Evolutionary conservation across 805 yeast species (phyloP).

Genomic region (Metschnikowia baotianmanensis): DNA sequence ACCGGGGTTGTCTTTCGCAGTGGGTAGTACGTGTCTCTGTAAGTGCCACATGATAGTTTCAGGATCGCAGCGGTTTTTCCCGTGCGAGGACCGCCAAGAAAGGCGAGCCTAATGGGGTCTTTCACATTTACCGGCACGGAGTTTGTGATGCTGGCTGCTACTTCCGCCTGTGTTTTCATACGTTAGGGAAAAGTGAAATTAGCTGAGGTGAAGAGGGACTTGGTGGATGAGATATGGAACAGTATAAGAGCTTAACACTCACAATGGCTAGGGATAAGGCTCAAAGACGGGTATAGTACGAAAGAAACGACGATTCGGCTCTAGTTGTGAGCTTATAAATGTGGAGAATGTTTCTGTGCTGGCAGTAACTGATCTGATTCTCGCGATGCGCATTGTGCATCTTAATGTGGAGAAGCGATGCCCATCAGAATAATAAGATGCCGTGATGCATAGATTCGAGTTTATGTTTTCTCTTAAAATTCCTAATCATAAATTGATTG

Average conservation of each 20-base stretch:
- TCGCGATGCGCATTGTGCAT: no score
- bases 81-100: slow-evolving; percentile 55
- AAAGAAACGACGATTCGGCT: neutral
- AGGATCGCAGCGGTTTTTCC: slow-evolving; percentile 63
- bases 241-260: no score
- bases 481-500: no score
- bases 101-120: slow-evolving; percentile 55
- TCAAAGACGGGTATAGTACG: no score
- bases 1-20: slow-evolving; percentile 61
- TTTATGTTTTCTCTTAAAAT: no score
- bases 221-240: neutral
- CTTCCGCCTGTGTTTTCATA: slow-evolving; percentile 8
- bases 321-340: neutral
- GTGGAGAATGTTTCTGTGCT: no score
- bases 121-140: slow-evolving; percentile 10
- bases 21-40: slow-evolving; percentile 72
- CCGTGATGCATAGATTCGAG: no score
- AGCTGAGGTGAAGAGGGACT: neutral
- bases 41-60: slow-evolving; percentile 45
- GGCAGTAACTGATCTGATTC: no score
- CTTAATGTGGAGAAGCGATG: no score
- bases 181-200: neutral
- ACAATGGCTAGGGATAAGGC: no score
- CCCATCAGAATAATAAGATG: no score
- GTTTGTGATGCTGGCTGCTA: slow-evolving; percentile 6